phyloP scores from a whole-genome alignment of 78 protist species.

The Dictyostelium firmibasis region DNA sequence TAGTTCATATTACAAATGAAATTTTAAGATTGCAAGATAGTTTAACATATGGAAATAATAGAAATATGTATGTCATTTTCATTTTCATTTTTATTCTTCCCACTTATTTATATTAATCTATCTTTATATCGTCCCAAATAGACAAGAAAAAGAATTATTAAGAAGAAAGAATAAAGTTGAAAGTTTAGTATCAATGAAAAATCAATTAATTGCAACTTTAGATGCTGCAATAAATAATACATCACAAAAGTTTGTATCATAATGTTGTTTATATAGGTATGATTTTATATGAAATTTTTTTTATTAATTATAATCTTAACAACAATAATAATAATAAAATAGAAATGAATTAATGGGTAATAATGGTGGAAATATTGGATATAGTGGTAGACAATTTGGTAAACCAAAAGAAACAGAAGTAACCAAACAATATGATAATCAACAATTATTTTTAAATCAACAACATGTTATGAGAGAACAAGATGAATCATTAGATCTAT shows the following conservation, averaged over 20 bases:
- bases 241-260: background rate
- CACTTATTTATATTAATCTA: background rate
- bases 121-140: background rate
- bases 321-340: background rate
- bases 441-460: constrained; percentile 7
- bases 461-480: constrained; percentile 33
- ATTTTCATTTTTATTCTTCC: background rate
- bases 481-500: constrained; percentile 48
- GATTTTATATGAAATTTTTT: too few relatives aligned
- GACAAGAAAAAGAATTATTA: constrained; percentile 31
- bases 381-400: constrained; percentile 20
- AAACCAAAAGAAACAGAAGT: constrained; percentile 53
- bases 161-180: constrained; percentile 50
- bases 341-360: constrained; percentile 49
- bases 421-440: constrained; percentile 19
- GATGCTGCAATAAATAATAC: constrained; percentile 44
- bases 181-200: constrained; percentile 19
- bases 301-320: background rate
- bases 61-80: constrained; percentile 12
- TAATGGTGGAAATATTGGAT: background rate
- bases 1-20: constrained; percentile 4
- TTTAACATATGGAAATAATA: constrained; percentile 40
- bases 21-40: constrained; percentile 34
- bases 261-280: too few relatives aligned
- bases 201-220: constrained; percentile 16